Evolutionary conservation across 306 rosid species (phyloP), one percentile per base, ranked within the genome.

Genomic region (Dalbergia cochinchinensis): DNA sequence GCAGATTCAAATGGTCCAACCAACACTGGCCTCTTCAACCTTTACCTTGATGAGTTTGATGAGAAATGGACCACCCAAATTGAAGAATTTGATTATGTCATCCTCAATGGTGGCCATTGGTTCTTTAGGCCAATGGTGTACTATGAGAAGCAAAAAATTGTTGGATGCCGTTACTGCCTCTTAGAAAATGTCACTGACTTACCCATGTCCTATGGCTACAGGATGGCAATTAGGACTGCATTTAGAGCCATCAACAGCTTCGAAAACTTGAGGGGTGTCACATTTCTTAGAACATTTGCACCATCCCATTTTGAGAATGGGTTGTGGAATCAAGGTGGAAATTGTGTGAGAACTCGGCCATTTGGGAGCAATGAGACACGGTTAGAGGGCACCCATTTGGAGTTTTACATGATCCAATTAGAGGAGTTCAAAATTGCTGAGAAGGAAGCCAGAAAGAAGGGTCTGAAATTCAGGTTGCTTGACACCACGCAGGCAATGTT

Each of bases 281-380:
- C 87, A 0, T 82, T 86, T 33, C 79, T 95, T 0, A 86, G 94
- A 71, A 93, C 97, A 26, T 93, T 84, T 69, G 84, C 97, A 37
- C 99, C 99, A 0, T 78, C 94, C 1, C 99, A 95, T 83, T 95
- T 92, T 74, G 99, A 95, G 72, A 83, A 83, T 80, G 99, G 99
- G 65, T 0, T 74, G 18, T 95, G 99, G 99, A 89, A 93, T 54
- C 1, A 83, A 55, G 99, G 99, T 13, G 99, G 99, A 42, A 76
- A 90, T 10, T 95, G 99, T 83, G 55, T 85, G 76, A 90, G 98
- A 53, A 91, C 72, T 1, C 85, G 34, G 81, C 99, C 99, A 60
- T 90, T 87, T 72, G 85, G 59, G 86, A 92, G 92, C 77, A 89
- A 31, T 15, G 91, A 91, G 74, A 67, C 84, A 0, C 53, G n/a